Evolutionary conservation across 2,329 filamentous ascomycete species (phyloP).

Genomic region (Aspergillus terreus): DNA sequence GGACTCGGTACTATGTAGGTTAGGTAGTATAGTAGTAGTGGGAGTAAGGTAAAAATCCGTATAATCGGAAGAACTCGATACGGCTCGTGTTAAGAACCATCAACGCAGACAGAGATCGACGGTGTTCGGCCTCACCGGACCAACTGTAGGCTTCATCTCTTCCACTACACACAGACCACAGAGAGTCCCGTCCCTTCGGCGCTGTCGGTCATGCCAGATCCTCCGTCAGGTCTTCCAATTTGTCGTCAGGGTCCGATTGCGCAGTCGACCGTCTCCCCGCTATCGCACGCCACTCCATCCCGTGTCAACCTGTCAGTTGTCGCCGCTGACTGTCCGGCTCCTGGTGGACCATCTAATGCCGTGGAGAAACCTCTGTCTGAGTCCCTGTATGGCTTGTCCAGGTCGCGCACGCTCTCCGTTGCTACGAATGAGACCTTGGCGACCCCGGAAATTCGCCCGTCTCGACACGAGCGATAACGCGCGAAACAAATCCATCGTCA

Average conservation of each 20-base stretch:
- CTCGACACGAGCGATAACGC: constrained; percentile 10
- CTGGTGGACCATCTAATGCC: constrained; percentile 4
- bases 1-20: too few relatives aligned
- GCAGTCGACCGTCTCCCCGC: constrained; percentile 13
- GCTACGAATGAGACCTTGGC: constrained; percentile 1
- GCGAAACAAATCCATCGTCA: constrained; percentile 16
- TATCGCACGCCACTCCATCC: constrained; percentile 20
- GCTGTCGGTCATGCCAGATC: background rate
- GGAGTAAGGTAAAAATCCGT: too few relatives aligned
- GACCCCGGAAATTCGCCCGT: background rate
- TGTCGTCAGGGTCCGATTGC: constrained; percentile 9
- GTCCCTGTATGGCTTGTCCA: background rate
- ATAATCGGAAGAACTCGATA: too few relatives aligned
- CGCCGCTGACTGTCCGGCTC: constrained; percentile 7
- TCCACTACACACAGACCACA: constrained; percentile 13
- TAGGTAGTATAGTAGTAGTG: too few relatives aligned
- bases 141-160: constrained; percentile 9
- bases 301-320: constrained; percentile 19
- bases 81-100: background rate
- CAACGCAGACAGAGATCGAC: constrained; percentile 3
- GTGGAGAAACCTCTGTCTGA: constrained; percentile 3
- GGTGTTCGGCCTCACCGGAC: constrained; percentile 19
- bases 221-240: constrained; percentile 1
- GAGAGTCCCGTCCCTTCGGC: constrained; percentile 6
- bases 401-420: constrained; percentile 3